Evolutionary conservation across 257 asterid species (phyloP).

Genomic region (Solanum piurae): DNA sequence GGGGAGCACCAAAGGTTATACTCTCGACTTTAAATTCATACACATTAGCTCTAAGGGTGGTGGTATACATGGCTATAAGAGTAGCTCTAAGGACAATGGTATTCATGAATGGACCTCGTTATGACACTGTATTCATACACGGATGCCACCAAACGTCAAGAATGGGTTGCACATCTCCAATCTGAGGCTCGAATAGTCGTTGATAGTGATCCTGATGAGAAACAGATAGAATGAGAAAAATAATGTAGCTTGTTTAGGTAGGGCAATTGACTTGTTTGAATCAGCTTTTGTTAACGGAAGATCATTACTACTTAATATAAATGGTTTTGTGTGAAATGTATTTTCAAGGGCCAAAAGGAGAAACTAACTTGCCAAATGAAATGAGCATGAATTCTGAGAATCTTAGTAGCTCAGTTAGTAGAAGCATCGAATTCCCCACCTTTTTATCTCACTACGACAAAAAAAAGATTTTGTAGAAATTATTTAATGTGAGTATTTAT

Average conservation of each 20-base stretch:
- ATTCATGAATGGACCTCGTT: constrained; percentile 39
- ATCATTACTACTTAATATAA: background rate
- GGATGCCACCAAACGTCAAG: constrained; percentile 32
- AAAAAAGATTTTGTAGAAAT: no score
- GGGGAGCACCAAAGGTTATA: constrained; percentile 88
- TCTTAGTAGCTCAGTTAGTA: no score
- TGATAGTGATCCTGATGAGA: constrained; percentile 68
- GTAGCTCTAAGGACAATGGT: constrained; percentile 67
- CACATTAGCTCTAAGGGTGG: no score
- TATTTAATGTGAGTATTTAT: no score
- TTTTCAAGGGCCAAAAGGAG: no score
- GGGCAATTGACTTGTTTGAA: constrained; percentile 84
- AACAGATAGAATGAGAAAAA: constrained; percentile 65
- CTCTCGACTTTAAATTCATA: background rate
- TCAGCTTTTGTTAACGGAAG: constrained; percentile 38
- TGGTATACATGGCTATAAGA: constrained; percentile 45
- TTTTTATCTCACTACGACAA: no score
- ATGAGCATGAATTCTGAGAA: no score
- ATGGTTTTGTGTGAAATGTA: background rate
- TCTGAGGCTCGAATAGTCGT: constrained; percentile 90
- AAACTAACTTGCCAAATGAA: no score
- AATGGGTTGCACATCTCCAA: constrained; percentile 86
- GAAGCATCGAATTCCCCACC: no score
- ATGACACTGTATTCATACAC: constrained; percentile 65
- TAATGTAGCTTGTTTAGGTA: constrained; percentile 59